These are phyloP conservation scores for Apiospora kogelbergensis DNA, from an alignment of 2,329 filamentous ascomycete genomes.

Conservation along the genomic window DNA sequence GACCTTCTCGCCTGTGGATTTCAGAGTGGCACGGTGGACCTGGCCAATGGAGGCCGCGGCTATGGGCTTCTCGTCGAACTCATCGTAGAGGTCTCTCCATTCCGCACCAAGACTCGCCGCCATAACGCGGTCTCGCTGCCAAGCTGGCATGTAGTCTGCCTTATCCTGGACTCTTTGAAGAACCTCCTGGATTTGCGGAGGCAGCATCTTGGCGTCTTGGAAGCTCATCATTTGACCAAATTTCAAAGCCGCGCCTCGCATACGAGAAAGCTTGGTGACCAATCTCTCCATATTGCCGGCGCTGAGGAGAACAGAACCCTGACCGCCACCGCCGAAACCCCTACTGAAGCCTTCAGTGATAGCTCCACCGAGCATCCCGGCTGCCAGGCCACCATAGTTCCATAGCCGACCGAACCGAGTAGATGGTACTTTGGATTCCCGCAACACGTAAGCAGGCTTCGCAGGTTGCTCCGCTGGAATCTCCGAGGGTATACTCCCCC, in stretches of 20 bases:
- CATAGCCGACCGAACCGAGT: conserved; percentile 84
- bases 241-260: conserved; percentile 97
- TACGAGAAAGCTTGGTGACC: conserved; percentile 88
- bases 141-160: conserved; percentile 96
- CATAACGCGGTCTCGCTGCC: conserved; percentile 85
- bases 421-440: conserved; percentile 87
- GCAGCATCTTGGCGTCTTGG: conserved; percentile 94
- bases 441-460: conserved; percentile 62
- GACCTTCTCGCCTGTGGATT: conserved; percentile 71
- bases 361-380: conserved; percentile 92
- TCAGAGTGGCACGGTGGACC: conserved; percentile 82
- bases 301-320: conserved; percentile 83
- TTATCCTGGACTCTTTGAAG: conserved; percentile 93
- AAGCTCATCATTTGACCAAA: conserved; percentile 98
- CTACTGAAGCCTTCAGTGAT: conserved; percentile 82
- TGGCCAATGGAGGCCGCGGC: conserved; percentile 97
- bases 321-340: conserved; percentile 65
- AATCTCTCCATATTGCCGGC: conserved; percentile 89
- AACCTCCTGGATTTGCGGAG: conserved; percentile 81
- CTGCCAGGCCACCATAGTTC: conserved; percentile 92
- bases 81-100: conserved; percentile 80
- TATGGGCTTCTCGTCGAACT: conserved; percentile 88
- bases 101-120: conserved; percentile 73
- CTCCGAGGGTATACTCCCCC: conserved; percentile 12
- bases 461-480: conserved; percentile 18